Base-by-base conservation (phyloP, 148 eudicot species). In the Nepenthes mirabilis region DNA sequence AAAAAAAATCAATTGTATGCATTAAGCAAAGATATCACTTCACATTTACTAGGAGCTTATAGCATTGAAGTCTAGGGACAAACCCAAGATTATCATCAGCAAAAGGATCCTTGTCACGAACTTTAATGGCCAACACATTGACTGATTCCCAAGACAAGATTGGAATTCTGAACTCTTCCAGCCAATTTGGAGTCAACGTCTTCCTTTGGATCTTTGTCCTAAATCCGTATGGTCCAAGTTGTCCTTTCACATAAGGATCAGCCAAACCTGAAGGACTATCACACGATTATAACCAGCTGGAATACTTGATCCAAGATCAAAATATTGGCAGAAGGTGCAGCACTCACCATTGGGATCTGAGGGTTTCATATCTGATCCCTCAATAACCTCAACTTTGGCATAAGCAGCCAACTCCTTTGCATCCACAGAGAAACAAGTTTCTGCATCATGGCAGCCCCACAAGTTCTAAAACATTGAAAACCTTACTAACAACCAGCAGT, bases 201-300 rank as follows among this genome's bases (percentile, higher is more conserved):
- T 84, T 93, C 80, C 60, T 84, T 57, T 84, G 91, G 51, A 78
- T 85, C 64, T 78, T 86, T 55, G 91, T 86, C 72, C 69, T 80
- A 61, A 93, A 93, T 75, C 78, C 74, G 74, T 74, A 89, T 37
- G 75, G 83, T 47, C 90, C 97, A 62, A 89, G 81, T 50, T 82
- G 74, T 35, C 91, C 95, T 76, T 89, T 89, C 55, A 89, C 85
- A 71, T 93, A 93, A 36, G 99, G 97, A 76, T 93, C 95, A 40
- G 97, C 81, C 74, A 82, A 74, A 61, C 99, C 98, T 91, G 94
- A 70, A 81, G 68, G 67, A 34, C 2, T 23, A 63, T 3, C 57
- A 62, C 35, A 64, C 36, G 50, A 35, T 73, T 70, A 77, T 57
- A 34, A 50, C 23, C 52, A 56, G 45, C 55, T 32, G 1, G 37